Conservation (phyloP, 306 rosid species). For the Trichosanthes cucumerina region DNA sequence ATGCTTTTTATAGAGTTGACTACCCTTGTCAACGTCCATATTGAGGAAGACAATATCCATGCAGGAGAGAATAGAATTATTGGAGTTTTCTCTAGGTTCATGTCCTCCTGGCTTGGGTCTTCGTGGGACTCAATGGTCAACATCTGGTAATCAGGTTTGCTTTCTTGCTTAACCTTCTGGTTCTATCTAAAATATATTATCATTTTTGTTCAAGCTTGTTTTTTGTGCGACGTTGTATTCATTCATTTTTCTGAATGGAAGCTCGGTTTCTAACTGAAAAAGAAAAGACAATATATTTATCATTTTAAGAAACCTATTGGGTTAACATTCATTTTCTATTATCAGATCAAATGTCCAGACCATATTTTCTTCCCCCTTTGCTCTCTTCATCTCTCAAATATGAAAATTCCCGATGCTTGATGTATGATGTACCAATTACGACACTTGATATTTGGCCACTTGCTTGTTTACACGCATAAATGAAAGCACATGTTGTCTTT, state of each 20-base stretch:
- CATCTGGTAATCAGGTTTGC: slow-evolving; percentile 67
- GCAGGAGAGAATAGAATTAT: slow-evolving; percentile 79
- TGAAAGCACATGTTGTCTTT: not conserved
- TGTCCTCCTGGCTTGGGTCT: slow-evolving; percentile 80
- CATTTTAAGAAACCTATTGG: not conserved
- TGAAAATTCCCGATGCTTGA: not conserved
- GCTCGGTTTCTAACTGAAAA: too few species aligned
- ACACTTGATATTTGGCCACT: not conserved
- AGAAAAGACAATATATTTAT: not conserved
- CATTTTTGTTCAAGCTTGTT: not conserved
- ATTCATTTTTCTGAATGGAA: too few species aligned
- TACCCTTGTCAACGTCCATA: slow-evolving; percentile 8
- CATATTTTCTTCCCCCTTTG: not conserved
- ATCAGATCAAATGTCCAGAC: not conserved
- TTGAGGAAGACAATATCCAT: slow-evolving; percentile 18
- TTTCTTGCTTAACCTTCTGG: slow-evolving; percentile 14
- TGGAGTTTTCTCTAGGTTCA: slow-evolving; percentile 71
- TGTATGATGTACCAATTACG: not conserved
- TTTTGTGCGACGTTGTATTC: too few species aligned
- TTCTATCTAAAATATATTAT: not conserved
- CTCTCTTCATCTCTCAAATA: not conserved
- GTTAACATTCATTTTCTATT: not conserved
- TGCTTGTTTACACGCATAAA: not conserved
- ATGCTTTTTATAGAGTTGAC: slow-evolving; percentile 13
- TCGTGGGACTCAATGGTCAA: slow-evolving; percentile 82